phyloP scores from a whole-genome alignment of 2,329 filamentous ascomycete species.

The Diaporthe sp. region DNA sequence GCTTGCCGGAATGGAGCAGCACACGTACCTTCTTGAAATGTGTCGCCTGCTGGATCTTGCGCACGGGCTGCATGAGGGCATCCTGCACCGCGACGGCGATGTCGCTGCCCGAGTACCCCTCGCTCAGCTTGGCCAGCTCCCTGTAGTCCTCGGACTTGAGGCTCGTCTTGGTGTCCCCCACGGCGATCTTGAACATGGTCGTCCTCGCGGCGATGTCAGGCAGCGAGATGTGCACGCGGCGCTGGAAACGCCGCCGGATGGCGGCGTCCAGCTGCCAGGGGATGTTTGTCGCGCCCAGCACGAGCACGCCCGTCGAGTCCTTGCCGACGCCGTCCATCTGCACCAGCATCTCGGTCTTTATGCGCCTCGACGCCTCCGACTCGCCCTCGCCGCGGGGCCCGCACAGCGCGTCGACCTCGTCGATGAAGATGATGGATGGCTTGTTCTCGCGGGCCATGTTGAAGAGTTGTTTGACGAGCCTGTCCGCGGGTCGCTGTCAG shows the following conservation, averaged over 20 bases:
- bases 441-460: conserved; percentile 98
- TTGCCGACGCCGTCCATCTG: conserved; percentile 99
- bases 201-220: conserved; percentile 89
- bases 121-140: conserved; percentile 81
- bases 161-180: conserved; percentile 92
- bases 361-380: conserved; percentile 94
- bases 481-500: conserved; percentile 49
- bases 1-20: background rate
- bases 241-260: conserved; percentile 94
- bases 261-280: conserved; percentile 98
- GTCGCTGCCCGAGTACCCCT: conserved; percentile 96
- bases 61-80: conserved; percentile 95
- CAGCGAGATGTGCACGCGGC: conserved; percentile 93
- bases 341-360: conserved; percentile 98
- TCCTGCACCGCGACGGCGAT: conserved; percentile 96
- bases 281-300: conserved; percentile 97
- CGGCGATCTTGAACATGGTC: conserved; percentile 93
- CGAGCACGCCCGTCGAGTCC: conserved; percentile 92
- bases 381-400: conserved; percentile 94
- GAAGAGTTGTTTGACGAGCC: conserved; percentile 95
- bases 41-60: conserved; percentile 96
- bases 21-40: conserved; percentile 89
- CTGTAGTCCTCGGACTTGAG: conserved; percentile 82
- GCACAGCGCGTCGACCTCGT: conserved; percentile 96
- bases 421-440: conserved; percentile 98